Conservation (phyloP, 2,329 filamentous ascomycete genomes). For the Zymoseptoria passerinii region DNA sequence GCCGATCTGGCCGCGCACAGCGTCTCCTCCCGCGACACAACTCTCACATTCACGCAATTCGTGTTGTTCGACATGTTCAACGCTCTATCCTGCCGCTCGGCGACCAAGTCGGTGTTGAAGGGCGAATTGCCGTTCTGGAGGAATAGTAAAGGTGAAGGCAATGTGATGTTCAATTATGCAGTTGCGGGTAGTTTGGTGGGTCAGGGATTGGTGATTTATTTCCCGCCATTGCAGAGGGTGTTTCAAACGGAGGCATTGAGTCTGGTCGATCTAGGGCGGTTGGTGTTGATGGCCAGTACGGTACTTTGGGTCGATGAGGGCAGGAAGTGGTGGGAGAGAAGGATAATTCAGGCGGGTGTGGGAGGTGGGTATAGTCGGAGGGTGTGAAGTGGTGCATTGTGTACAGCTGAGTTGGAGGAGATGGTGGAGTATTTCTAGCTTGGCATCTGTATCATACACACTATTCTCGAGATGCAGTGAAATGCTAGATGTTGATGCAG, state of each 20-base stretch:
- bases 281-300: conserved; percentile 70
- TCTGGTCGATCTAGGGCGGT: conserved; percentile 61
- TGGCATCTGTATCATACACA: neutral
- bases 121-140: conserved; percentile 52
- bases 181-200: conserved; percentile 77
- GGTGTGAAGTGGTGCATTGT: conserved; percentile 9
- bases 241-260: conserved; percentile 90
- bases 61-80: conserved; percentile 99
- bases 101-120: conserved; percentile 77
- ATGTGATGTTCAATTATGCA: conserved; percentile 94
- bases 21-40: conserved; percentile 88
- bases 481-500: no score
- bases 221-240: conserved; percentile 84
- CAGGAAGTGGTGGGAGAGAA: conserved; percentile 63
- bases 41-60: conserved; percentile 98
- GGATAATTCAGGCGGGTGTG: conserved; percentile 29
- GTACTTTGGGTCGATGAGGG: conserved; percentile 95
- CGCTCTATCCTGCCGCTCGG: conserved; percentile 83
- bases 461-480: neutral
- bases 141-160: conserved; percentile 41
- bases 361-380: conserved; percentile 20
- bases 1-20: conserved; percentile 51
- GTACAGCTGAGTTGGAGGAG: neutral
- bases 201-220: conserved; percentile 86
- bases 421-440: neutral